Evolutionary conservation across 2,329 filamentous ascomycete genomes (phyloP), one percentile per base, ranked within the genome.

Genomic region (Xylariales sp.): DNA sequence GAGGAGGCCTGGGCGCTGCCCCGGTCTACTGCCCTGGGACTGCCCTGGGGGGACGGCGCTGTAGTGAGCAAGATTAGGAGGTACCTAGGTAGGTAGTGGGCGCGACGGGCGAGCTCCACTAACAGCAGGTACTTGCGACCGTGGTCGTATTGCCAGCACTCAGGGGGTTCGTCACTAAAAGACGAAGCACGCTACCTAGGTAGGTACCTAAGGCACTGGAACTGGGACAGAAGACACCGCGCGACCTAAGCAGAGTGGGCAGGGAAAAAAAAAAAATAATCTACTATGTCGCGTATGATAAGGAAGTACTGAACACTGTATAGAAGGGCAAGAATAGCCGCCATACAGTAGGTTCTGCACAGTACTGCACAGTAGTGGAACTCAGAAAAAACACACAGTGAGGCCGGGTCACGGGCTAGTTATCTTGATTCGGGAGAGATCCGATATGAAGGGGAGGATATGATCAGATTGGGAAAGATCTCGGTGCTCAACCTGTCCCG

Each of bases 201-300:
- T 23, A 1, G 23, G 23, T 23, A 23, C 23, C 23, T 23, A 39
- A 39, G 36, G 12, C 36, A 39, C 53, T 56, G 12, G 23, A 56
- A 30, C 32, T 32, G 43, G 39, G 39, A 16, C 52, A n/a, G 30
- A 46, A 54, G 54, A 55, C 55, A 34, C 50, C 36, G 48, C 56
- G 18, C 62, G 43, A 48, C 55, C 48, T 23, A n/a, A 32, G 56
- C 46, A 49, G 54, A 34, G 56, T 54, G 56, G 62, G 50, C 8
- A 10, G 6, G 6, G 12, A 39, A 39, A 39, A 39, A 39, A 39
- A 39, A 66, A 61, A 65, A 63, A 63, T n/a, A n/a, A 62, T 62
- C 46, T 64, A 69, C 46, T 64, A 61, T 55, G 64, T 63, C 58
- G 58, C 65, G 62, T 56, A 39, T 48, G 62, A 69, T 49, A 58